Conservation (phyloP, 768 basidiomycete species). For the Mycena vitilis region DNA sequence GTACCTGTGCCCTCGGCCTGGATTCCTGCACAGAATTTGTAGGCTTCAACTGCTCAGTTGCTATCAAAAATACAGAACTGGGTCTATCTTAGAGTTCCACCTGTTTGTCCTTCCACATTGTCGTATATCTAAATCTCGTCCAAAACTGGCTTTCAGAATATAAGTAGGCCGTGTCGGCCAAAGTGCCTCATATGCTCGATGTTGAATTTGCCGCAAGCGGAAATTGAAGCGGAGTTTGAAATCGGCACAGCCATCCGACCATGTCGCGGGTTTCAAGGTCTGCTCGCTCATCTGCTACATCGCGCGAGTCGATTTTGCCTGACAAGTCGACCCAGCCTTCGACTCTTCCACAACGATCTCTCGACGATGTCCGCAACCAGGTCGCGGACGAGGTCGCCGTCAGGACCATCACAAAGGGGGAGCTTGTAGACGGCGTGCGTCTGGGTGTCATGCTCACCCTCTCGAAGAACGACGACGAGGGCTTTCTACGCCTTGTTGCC, state of each 20-base stretch:
- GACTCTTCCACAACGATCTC: constrained; percentile 47
- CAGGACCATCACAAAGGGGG: constrained; percentile 56
- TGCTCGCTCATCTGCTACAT: constrained; percentile 15
- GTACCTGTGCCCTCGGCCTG: too few species aligned
- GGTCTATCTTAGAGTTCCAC: too few species aligned
- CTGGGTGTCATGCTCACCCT: constrained; percentile 72
- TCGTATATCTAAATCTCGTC: too few species aligned
- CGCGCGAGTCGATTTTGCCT: constrained; percentile 20
- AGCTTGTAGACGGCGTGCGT: constrained; percentile 58
- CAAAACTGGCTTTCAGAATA: too few species aligned
- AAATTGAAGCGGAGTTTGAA: not conserved
- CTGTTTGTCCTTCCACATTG: too few species aligned
- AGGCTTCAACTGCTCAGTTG: too few species aligned
- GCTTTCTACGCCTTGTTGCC: constrained; percentile 70
- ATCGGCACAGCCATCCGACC: constrained; percentile 2
- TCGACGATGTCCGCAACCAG: constrained; percentile 63
- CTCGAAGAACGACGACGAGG: constrained; percentile 65
- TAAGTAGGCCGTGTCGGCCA: too few species aligned
- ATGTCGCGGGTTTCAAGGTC: not conserved
- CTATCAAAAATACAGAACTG: too few species aligned
- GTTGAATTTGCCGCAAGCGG: not conserved
- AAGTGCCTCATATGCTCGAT: too few species aligned
- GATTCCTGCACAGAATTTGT: too few species aligned
- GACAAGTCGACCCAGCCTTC: constrained; percentile 16
- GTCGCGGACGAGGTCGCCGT: constrained; percentile 63